A percentile compares a stretch with the other conserved stretches of the same genome.
These are phyloP conservation scores for Mycocentrospora acerina DNA, from an alignment of 2,329 filamentous ascomycete species.

Conservation along the genomic window DNA sequence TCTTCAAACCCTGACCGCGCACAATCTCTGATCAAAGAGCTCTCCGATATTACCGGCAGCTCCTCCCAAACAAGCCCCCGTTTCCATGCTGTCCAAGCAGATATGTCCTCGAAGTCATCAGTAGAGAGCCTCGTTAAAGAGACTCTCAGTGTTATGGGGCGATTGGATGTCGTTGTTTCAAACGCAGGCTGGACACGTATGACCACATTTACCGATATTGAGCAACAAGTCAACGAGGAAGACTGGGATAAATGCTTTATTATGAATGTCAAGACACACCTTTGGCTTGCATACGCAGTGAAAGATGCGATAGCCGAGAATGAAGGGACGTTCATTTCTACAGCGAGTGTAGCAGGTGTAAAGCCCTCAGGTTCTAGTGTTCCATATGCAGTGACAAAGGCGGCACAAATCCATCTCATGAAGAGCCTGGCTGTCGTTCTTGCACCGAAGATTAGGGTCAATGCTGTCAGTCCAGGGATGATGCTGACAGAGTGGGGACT, in stretches of 20 bases:
- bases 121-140: constrained; percentile 48
- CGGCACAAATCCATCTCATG: constrained; percentile 68
- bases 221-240: constrained; percentile 59
- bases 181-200: constrained; percentile 65
- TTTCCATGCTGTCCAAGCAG: constrained; percentile 49
- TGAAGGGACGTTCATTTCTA: constrained; percentile 64
- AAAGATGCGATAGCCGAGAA: constrained; percentile 60
- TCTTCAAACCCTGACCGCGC: constrained; percentile 48
- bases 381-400: constrained; percentile 78
- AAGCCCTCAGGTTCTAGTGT: constrained; percentile 64
- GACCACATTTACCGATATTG: constrained; percentile 58
- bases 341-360: constrained; percentile 65
- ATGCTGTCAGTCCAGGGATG: constrained; percentile 65
- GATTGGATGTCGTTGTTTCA: constrained; percentile 50
- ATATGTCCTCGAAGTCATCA: constrained; percentile 46
- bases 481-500: constrained; percentile 60
- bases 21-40: constrained; percentile 43
- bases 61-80: constrained; percentile 32
- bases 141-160: constrained; percentile 48
- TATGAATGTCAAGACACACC: constrained; percentile 59
- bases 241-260: constrained; percentile 68
- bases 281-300: constrained; percentile 58
- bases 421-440: constrained; percentile 64
- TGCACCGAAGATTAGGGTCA: constrained; percentile 63
- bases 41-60: constrained; percentile 41